A percentile compares a stretch with the other conserved stretches of the same genome.
Evolutionary conservation across 73 alveolate species (phyloP).

Genomic region (Paramecium tetraurelia): DNA sequence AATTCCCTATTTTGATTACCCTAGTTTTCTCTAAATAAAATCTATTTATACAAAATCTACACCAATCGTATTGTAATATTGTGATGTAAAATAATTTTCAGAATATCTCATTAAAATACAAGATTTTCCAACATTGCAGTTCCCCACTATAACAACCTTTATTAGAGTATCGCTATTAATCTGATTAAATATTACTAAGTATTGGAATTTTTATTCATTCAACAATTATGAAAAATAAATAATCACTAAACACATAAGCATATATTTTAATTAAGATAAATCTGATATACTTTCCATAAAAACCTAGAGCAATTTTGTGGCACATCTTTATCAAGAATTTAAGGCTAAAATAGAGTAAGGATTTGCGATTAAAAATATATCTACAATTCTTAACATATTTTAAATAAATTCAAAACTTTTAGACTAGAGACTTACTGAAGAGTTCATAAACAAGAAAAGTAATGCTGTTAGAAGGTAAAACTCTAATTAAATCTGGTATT

Average conservation of each 20-base stretch:
- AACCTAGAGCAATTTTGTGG: neutral
- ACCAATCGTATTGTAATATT: neutral
- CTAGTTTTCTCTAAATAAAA: slow-evolving; percentile 11
- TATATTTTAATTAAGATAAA: too few relatives aligned
- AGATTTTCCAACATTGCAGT: slow-evolving; percentile 13
- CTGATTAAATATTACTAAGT: neutral
- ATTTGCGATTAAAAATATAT: neutral
- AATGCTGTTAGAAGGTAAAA: slow-evolving; percentile 47
- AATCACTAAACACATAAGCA: neutral
- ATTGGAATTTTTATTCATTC: neutral
- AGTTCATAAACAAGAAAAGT: slow-evolving; percentile 61
- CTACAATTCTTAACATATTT: neutral
- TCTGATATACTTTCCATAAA: neutral
- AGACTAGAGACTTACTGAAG: neutral
- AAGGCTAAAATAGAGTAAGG: neutral
- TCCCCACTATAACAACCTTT: slow-evolving; percentile 9
- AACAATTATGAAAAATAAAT: neutral
- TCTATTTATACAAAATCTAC: slow-evolving; percentile 21
- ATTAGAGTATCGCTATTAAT: neutral
- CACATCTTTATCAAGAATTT: too few relatives aligned
- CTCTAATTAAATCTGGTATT: slow-evolving; percentile 61
- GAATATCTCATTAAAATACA: slow-evolving; percentile 5
- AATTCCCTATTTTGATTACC: neutral
- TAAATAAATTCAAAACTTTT: neutral
- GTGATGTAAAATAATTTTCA: neutral